phyloP scores from a whole-genome alignment of 2,329 filamentous ascomycete species.

The Colletotrichum tamarilloi region DNA sequence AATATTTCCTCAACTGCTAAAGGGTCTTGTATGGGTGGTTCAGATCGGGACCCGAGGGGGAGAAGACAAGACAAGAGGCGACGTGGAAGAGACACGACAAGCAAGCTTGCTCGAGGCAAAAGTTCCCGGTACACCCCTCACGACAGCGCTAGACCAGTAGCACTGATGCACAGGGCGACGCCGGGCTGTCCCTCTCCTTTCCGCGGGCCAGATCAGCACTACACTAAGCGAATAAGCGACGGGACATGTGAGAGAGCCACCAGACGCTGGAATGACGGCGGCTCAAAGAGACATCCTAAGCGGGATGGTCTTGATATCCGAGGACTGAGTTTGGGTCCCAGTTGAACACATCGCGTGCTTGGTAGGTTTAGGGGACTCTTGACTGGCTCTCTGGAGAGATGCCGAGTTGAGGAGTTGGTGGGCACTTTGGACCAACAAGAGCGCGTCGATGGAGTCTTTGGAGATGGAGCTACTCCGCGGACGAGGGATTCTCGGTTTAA shows the following conservation, averaged over 20 bases:
- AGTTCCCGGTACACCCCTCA: slow-evolving; percentile 19
- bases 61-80: slow-evolving; percentile 4
- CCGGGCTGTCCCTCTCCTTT: slow-evolving; percentile 30
- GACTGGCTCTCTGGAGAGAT: slow-evolving; percentile 8
- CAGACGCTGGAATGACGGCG: slow-evolving; percentile 15
- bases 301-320: slow-evolving; percentile 4
- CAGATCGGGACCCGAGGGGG: not conserved
- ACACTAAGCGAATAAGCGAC: slow-evolving; percentile 24
- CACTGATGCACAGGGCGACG: slow-evolving; percentile 28
- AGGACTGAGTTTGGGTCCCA: not conserved
- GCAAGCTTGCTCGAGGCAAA: slow-evolving; percentile 16
- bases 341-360: not conserved
- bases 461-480: not conserved
- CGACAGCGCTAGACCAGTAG: slow-evolving; percentile 24
- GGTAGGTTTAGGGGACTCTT: not conserved
- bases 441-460: slow-evolving; percentile 3
- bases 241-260: slow-evolving; percentile 17
- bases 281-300: not conserved
- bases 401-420: slow-evolving; percentile 4
- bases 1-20: not conserved
- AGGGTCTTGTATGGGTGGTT: slow-evolving; percentile 3
- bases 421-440: slow-evolving; percentile 1
- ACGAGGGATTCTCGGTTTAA: not conserved
- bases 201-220: slow-evolving; percentile 36
- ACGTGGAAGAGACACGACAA: not conserved